Evolutionary conservation across 2,329 filamentous ascomycete genomes (phyloP).

Genomic region (Epichloe hybrida): DNA sequence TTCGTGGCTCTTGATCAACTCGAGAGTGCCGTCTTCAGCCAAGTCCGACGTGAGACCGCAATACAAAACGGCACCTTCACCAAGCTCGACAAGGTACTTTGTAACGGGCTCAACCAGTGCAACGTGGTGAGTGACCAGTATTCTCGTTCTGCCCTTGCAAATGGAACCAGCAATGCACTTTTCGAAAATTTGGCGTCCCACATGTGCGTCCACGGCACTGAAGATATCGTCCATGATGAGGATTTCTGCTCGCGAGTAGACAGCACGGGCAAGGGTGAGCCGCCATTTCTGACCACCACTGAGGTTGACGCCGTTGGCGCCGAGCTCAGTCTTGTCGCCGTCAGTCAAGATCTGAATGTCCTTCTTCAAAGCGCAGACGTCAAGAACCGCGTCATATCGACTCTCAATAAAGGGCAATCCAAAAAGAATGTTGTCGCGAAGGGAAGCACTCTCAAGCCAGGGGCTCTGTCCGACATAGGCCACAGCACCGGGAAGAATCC

Average conservation of each 20-base stretch:
- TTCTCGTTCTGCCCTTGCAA: conserved; percentile 55
- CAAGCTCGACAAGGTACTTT: conserved; percentile 62
- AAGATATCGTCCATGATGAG: conserved; percentile 76
- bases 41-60: conserved; percentile 54
- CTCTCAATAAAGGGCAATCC: conserved; percentile 54
- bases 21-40: conserved; percentile 39
- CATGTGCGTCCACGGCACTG: conserved; percentile 68
- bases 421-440: conserved; percentile 68
- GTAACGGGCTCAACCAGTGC: conserved; percentile 56
- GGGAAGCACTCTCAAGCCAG: conserved; percentile 73
- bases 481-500: conserved; percentile 56
- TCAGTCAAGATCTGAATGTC: conserved; percentile 65
- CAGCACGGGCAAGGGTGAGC: conserved; percentile 62
- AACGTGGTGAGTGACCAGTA: conserved; percentile 72
- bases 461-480: conserved; percentile 70
- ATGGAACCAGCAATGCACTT: conserved; percentile 60
- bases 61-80: conserved; percentile 51
- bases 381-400: conserved; percentile 58
- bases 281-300: conserved; percentile 78
- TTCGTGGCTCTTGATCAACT: conserved; percentile 44
- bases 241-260: conserved; percentile 67
- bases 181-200: conserved; percentile 67
- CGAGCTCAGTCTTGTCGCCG: conserved; percentile 69
- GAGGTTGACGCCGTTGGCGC: conserved; percentile 72
- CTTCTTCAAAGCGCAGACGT: conserved; percentile 60